phyloP scores from a whole-genome alignment of 78 protist species.

The Dictyostelium capitatum region DNA sequence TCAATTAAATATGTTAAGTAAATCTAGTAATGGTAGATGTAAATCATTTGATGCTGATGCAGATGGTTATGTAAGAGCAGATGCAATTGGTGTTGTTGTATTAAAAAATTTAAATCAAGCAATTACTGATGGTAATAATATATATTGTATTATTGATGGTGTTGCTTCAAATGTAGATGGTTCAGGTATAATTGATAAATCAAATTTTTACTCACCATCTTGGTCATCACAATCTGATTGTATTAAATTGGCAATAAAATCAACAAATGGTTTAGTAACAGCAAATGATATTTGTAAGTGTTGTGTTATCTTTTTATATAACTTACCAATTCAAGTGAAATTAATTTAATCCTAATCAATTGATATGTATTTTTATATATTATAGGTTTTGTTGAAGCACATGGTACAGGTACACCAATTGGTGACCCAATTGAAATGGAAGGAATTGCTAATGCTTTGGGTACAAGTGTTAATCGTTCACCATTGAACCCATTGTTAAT shows the following conservation, averaged over 20 bases:
- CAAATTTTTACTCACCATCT: constrained; percentile 15
- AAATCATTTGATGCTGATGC: constrained; percentile 86
- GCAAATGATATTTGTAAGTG: too few species aligned
- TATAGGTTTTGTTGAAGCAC: too few species aligned
- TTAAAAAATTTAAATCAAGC: constrained; percentile 45
- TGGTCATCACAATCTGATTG: constrained; percentile 12
- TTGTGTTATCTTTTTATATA: too few species aligned
- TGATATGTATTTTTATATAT: too few species aligned
- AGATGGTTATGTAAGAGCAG: constrained; percentile 94
- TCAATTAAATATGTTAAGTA: constrained; percentile 27
- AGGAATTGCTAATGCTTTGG: too few species aligned
- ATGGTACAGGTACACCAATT: too few species aligned
- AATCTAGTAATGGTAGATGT: constrained; percentile 72
- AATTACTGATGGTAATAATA: constrained; percentile 41
- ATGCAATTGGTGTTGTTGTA: constrained; percentile 84
- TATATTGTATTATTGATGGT: constrained; percentile 75
- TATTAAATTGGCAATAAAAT: constrained; percentile 13
- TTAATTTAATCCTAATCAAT: too few species aligned
- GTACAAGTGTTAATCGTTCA: not conserved
- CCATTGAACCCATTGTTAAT: not conserved
- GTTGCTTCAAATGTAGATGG: constrained; percentile 86
- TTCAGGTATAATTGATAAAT: not conserved
- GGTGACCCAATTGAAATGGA: too few species aligned
- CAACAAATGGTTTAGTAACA: too few species aligned
- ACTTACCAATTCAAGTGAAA: too few species aligned